A percentile compares a stretch with the other conserved stretches of the same genome.
phyloP scores from a whole-genome alignment of 345 rosid genomes.

The Arabis hirsuta region DNA sequence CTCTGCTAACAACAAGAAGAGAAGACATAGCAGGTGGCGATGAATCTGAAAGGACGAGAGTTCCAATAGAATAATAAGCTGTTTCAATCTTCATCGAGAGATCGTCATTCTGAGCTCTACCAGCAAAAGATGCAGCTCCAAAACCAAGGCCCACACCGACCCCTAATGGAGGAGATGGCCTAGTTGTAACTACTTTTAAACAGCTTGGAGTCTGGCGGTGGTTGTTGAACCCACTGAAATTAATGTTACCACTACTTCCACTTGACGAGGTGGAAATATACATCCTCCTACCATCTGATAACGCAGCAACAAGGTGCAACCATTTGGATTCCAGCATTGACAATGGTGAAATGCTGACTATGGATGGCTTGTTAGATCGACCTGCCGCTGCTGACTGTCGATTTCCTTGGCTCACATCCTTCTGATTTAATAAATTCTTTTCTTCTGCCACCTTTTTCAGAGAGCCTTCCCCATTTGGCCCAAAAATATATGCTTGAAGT shows the following conservation, averaged over 20 bases:
- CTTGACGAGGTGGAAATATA: conserved; percentile 82
- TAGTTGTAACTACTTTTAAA: conserved; percentile 85
- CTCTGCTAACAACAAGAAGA: conserved; percentile 82
- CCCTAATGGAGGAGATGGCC: conserved; percentile 96
- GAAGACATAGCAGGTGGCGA: conserved; percentile 91
- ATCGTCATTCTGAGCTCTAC: conserved; percentile 82
- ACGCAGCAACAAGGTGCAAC: conserved; percentile 86
- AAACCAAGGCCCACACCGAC: conserved; percentile 85
- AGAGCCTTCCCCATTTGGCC: conserved; percentile 77
- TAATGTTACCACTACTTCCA: conserved; percentile 62
- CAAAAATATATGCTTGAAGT: conserved; percentile 82
- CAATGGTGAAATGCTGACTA: conserved; percentile 83
- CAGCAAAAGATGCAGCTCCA: conserved; percentile 78
- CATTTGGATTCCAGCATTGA: conserved; percentile 90
- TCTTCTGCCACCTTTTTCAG: conserved; percentile 94
- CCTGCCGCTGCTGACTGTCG: conserved; percentile 68
- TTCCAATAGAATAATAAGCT: conserved; percentile 81
- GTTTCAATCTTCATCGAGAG: conserved; percentile 86
- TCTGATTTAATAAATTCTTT: conserved; percentile 82
- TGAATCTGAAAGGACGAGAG: conserved; percentile 92
- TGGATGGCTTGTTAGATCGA: conserved; percentile 76
- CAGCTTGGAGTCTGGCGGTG: conserved; percentile 68
- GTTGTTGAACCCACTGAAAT: conserved; percentile 71
- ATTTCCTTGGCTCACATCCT: conserved; percentile 72
- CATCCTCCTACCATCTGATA: conserved; percentile 98